Evolutionary conservation across 2,329 filamentous ascomycete species (phyloP).

Genomic region (Botrytis porri): DNA sequence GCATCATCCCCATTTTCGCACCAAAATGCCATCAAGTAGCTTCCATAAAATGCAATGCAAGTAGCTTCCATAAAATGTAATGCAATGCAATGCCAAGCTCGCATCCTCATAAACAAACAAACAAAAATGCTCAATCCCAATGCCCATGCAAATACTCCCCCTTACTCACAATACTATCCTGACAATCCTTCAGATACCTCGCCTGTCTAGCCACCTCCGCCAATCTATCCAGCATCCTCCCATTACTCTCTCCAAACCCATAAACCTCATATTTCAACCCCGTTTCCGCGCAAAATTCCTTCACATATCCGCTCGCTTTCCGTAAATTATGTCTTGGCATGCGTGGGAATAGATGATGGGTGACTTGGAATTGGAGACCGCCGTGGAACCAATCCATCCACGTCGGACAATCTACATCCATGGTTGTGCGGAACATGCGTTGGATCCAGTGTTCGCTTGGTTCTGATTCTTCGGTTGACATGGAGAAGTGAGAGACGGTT

Average conservation of each 20-base stretch:
- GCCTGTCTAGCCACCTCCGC: slow-evolving; percentile 79
- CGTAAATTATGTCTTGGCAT: slow-evolving; percentile 84
- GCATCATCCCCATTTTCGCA: neutral
- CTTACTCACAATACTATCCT: slow-evolving; percentile 45
- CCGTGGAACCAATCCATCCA: slow-evolving; percentile 92
- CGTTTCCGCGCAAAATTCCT: slow-evolving; percentile 78
- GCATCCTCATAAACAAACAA: neutral
- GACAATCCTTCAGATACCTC: slow-evolving; percentile 72
- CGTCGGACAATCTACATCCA: slow-evolving; percentile 84
- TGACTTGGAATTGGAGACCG: slow-evolving; percentile 83
- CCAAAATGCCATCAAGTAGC: neutral
- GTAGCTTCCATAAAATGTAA: neutral
- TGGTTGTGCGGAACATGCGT: slow-evolving; percentile 87
- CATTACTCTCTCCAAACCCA: slow-evolving; percentile 83
- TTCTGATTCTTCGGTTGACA: slow-evolving; percentile 85
- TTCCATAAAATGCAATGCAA: neutral
- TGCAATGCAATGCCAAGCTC: neutral
- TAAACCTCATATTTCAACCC: slow-evolving; percentile 82
- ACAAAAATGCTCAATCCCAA: neutral
- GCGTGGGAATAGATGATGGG: slow-evolving; percentile 81
- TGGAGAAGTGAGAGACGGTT: slow-evolving; percentile 87
- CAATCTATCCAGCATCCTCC: slow-evolving; percentile 71
- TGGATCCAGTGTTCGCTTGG: slow-evolving; percentile 83
- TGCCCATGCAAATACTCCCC: slow-evolving; percentile 33
- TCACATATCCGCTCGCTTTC: slow-evolving; percentile 68